Conservation (phyloP, 208 protist genomes). For the Leishmania gerbilli region DNA sequence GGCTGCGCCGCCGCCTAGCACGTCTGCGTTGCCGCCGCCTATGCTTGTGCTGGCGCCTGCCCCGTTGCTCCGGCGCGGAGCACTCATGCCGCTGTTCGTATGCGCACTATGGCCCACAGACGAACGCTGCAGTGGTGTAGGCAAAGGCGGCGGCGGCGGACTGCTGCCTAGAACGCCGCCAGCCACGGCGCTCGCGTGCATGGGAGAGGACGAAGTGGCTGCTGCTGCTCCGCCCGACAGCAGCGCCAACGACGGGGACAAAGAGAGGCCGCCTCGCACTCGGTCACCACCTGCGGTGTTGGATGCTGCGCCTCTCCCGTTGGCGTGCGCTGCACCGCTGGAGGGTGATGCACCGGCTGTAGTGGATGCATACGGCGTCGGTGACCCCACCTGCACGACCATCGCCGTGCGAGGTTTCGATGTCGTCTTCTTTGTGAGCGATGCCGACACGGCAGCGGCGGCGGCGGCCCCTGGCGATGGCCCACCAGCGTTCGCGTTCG, state of each 20-base stretch:
- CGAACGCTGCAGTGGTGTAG: neutral
- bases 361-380: neutral
- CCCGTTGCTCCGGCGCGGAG: conserved; percentile 6
- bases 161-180: conserved; percentile 4
- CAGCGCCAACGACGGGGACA: neutral
- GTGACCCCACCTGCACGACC: neutral
- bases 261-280: neutral
- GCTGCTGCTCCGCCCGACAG: neutral
- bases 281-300: conserved; percentile 6
- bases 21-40: conserved; percentile 10
- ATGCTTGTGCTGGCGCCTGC: neutral
- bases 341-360: conserved; percentile 8
- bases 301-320: neutral
- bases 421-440: neutral
- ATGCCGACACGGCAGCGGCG: conserved; percentile 3
- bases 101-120: neutral
- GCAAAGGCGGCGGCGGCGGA: neutral
- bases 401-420: neutral
- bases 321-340: neutral
- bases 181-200: neutral
- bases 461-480: neutral
- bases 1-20: neutral
- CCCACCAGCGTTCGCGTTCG: neutral
- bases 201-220: neutral
- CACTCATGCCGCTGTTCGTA: neutral